Percentiles rank a stretch among this genome's conserved stretches.
Evolutionary conservation across 768 basidiomycete genomes (phyloP).

Genomic region (Sarcodon aspratus): DNA sequence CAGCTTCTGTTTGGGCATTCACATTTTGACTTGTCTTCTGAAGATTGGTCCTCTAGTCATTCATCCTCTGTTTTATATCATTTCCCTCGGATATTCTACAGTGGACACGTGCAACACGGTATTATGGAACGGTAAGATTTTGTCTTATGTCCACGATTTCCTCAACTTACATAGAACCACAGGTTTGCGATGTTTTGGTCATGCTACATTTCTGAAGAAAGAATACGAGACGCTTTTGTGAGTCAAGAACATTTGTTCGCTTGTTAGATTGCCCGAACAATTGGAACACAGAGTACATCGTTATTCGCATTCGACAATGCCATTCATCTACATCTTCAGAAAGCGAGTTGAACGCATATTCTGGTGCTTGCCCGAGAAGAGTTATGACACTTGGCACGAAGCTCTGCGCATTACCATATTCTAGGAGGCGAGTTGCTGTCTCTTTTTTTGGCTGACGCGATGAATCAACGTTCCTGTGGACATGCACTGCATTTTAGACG

Average conservation of each 20-base stretch:
- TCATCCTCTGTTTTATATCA: constrained; percentile 79
- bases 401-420: constrained; percentile 15
- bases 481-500: constrained; percentile 59
- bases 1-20: no score
- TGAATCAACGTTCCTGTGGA: constrained; percentile 55
- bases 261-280: background rate
- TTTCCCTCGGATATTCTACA: constrained; percentile 60
- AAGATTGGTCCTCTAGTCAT: constrained; percentile 87
- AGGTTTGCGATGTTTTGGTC: constrained; percentile 62
- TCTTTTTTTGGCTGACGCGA: constrained; percentile 33
- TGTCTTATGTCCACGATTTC: background rate
- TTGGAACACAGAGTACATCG: constrained; percentile 63
- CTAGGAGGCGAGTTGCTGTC: constrained; percentile 21
- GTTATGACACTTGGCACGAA: no score
- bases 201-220: constrained; percentile 77
- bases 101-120: constrained; percentile 60
- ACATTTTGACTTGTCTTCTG: background rate
- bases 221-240: constrained; percentile 89
- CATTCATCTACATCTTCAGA: constrained; percentile 71
- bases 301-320: constrained; percentile 95
- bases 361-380: no score
- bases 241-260: constrained; percentile 12
- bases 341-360: constrained; percentile 56
- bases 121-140: constrained; percentile 55
- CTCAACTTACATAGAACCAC: constrained; percentile 5